Conservation (phyloP, 257 asterid genomes). For the Solanum bukasovii region DNA sequence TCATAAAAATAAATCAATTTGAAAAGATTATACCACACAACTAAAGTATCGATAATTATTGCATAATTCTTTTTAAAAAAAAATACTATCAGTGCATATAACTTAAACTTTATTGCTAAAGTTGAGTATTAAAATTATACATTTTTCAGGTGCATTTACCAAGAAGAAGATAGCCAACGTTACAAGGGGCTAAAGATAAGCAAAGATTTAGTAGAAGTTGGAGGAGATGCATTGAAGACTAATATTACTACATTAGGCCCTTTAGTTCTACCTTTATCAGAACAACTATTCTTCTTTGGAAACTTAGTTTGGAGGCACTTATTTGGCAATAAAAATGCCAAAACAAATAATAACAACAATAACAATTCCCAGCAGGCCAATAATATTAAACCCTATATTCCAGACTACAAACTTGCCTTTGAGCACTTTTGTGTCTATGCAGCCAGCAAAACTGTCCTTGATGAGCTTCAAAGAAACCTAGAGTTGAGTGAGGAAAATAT, state of each 20-base stretch:
- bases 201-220: conserved; percentile 67
- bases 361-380: conserved; percentile 10
- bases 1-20: not conserved
- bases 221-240: conserved; percentile 85
- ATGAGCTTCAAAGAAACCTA: conserved; percentile 84
- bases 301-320: conserved; percentile 45
- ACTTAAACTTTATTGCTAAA: not conserved
- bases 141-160: conserved; percentile 61
- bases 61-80: not conserved
- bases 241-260: conserved; percentile 91
- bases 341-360: not conserved
- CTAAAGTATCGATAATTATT: not conserved
- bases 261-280: conserved; percentile 59
- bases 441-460: conserved; percentile 71
- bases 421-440: conserved; percentile 96
- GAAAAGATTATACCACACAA: not conserved
- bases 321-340: conserved; percentile 11
- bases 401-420: conserved; percentile 88
- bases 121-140: not conserved
- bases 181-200: conserved; percentile 64
- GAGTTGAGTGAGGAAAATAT: conserved; percentile 63
- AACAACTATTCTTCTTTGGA: conserved; percentile 79
- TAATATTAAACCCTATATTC: conserved; percentile 66
- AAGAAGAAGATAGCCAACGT: conserved; percentile 63
- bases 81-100: not conserved